Conservation (phyloP, 2,329 filamentous ascomycete genomes). For the Zasmidium cellare region DNA sequence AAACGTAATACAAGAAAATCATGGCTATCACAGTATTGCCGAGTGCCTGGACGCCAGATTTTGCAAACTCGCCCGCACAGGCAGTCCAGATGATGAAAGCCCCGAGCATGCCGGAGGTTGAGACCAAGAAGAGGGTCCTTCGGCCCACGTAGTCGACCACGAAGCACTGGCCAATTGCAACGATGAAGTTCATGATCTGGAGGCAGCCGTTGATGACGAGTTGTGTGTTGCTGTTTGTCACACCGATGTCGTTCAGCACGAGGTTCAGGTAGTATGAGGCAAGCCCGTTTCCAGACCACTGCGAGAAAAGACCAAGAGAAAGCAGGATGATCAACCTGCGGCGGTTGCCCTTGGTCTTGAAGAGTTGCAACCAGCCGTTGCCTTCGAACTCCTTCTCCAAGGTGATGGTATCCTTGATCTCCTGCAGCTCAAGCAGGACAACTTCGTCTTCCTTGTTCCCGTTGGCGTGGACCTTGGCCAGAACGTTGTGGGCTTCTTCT, state of each 20-base stretch:
- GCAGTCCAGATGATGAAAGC: constrained; percentile 45
- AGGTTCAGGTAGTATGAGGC: constrained; percentile 44
- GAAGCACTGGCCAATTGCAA: constrained; percentile 48
- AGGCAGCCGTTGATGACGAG: constrained; percentile 49
- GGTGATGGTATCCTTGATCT: constrained; percentile 52
- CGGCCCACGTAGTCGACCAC: constrained; percentile 38
- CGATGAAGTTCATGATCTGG: constrained; percentile 62
- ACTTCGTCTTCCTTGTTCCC: constrained; percentile 46
- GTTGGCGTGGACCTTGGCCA: constrained; percentile 56
- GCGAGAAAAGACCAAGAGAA: constrained; percentile 56
- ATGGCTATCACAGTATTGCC: constrained; percentile 36
- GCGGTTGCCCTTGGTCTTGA: constrained; percentile 55
- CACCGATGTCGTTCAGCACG: constrained; percentile 38
- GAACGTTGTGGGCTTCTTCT: constrained; percentile 52
- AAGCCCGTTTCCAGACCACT: constrained; percentile 58
- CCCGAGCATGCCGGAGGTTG: constrained; percentile 41
- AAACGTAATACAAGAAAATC: constrained; percentile 37
- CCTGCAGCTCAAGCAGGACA: constrained; percentile 50
- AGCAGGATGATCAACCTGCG: constrained; percentile 56
- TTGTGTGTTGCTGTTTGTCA: constrained; percentile 38
- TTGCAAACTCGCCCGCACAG: constrained; percentile 27
- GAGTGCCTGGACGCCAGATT: constrained; percentile 22
- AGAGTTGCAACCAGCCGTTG: constrained; percentile 48
- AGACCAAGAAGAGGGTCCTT: constrained; percentile 37
- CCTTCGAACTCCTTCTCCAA: constrained; percentile 51